phyloP scores from a whole-genome alignment of 2,329 filamentous ascomycete species.

The Aspergillus calidoustus region DNA sequence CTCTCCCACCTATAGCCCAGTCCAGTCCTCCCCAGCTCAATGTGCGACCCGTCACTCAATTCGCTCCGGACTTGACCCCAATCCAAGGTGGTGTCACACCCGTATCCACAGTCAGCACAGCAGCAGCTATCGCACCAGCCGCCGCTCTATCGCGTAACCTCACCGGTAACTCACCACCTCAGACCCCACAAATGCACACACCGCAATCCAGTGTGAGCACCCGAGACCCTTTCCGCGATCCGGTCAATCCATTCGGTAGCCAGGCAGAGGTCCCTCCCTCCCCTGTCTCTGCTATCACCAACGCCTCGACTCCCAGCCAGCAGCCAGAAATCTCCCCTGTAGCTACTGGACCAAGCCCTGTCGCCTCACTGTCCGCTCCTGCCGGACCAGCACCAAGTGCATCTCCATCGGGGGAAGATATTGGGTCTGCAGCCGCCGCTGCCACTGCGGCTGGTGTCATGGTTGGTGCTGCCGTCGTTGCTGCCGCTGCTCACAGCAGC shows the following conservation, averaged over 20 bases:
- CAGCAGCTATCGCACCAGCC: constrained; percentile 23
- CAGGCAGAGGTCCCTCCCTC: constrained; percentile 55
- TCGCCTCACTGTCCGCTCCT: constrained; percentile 46
- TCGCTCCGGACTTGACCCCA: constrained; percentile 69
- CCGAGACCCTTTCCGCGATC: constrained; percentile 55
- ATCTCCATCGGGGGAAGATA: constrained; percentile 37
- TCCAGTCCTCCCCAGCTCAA: constrained; percentile 77
- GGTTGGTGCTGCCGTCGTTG: constrained; percentile 43
- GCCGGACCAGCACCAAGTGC: constrained; percentile 22
- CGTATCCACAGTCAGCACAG: constrained; percentile 23
- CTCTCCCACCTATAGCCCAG: constrained; percentile 43
- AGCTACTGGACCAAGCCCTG: constrained; percentile 23
- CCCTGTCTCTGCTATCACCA: constrained; percentile 20
- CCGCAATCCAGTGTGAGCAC: constrained; percentile 47
- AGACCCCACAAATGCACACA: constrained; percentile 38
- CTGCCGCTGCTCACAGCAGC: constrained; percentile 34
- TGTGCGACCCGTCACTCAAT: constrained; percentile 81
- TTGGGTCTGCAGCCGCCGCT: constrained; percentile 43
- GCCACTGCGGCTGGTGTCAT: constrained; percentile 47
- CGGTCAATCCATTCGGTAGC: constrained; percentile 73
- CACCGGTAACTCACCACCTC: constrained; percentile 38
- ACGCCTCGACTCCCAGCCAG: constrained; percentile 14
- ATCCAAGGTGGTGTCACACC: constrained; percentile 34
- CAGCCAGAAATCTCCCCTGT: constrained; percentile 5
- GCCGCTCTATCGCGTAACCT: constrained; percentile 38